Base-by-base conservation (phyloP, 2,329 filamentous ascomycete genomes). In the Microascus cirrosus region DNA sequence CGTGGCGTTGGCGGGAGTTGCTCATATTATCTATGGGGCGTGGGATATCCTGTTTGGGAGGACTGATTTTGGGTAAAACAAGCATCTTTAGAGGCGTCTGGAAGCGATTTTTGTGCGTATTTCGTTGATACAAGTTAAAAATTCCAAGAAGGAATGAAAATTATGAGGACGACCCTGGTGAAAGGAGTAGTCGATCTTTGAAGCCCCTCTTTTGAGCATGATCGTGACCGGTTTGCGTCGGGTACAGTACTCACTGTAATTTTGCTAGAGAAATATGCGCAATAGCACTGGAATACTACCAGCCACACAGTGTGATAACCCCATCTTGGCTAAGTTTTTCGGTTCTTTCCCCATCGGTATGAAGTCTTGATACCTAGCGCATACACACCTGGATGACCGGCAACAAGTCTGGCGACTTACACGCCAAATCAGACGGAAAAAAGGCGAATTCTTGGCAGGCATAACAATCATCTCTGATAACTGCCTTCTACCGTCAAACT, bases 51-150 rank as follows among this genome's bases (percentile, higher is more conserved):
- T 45, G 13, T n/a, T 45, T 15, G 39, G 39, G 13, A n/a, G 15
- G 15, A 18, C 15, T 45, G 15, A n/a, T 45, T n/a, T 45, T 15
- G 39, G 39, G 15, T n/a, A 45, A 45, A 45, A 56, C 50, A 35
- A 53, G 55, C 55, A 57, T 57, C 25, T 13, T 28, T 52, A 57
- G 55, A 57, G 55, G 55, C 48, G 55, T 53, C 11, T 22, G 24
- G 20, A 52, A 57, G 22, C 45, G 25, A 22, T n/a, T 22, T 20
- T 13, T 50, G 45, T 3, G 22, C n/a, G 6, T 50, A 45, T 22
- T 20, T 50, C 11, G 22, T 50, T 22, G 28, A 32, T 32, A 50
- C 12, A 22, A 20, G 18, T 6, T 11, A 50, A 10, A 5, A 50
- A 50, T 50, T 13, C 45, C 24, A 50, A 50, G 45, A 50, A 50